A percentile compares a stretch with the other conserved stretches of the same genome.
phyloP scores from a whole-genome alignment of 192 early-diverging fungal genomes.

The Dimargaris xerosporica region DNA sequence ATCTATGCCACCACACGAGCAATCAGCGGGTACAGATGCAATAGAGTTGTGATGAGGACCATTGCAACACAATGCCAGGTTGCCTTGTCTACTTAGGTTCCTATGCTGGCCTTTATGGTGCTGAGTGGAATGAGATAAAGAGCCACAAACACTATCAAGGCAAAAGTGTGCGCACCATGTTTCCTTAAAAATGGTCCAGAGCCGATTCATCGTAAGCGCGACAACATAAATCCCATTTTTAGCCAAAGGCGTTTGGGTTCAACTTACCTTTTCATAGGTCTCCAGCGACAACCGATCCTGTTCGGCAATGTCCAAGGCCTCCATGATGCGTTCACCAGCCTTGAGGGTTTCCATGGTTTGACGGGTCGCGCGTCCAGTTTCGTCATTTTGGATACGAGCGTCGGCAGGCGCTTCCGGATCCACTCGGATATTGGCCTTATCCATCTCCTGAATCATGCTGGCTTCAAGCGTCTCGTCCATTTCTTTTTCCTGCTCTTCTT shows the following conservation, averaged over 20 bases:
- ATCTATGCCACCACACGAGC: conserved; percentile 12
- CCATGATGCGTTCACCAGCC: conserved; percentile 85
- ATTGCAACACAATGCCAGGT: no score
- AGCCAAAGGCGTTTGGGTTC: no score
- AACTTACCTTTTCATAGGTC: conserved; percentile 36
- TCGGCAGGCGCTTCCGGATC: conserved; percentile 14
- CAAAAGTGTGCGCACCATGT: no score
- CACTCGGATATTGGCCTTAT: conserved; percentile 27
- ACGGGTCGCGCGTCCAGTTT: conserved; percentile 61
- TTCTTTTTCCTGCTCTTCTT: conserved; percentile 92
- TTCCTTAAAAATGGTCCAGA: no score
- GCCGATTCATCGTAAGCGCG: no score
- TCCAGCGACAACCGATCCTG: conserved; percentile 57
- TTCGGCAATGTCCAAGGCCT: conserved; percentile 81
- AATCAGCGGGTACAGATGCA: no score
- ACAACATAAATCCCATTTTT: no score
- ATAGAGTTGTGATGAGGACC: no score
- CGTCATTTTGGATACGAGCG: conserved; percentile 33
- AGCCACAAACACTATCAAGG: no score
- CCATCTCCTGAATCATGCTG: conserved; percentile 48
- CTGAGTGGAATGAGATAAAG: no score
- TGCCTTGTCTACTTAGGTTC: no score
- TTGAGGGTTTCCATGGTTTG: conserved; percentile 91
- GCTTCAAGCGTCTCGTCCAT: conserved; percentile 81
- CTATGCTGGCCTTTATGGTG: no score